Conservation (phyloP, 1,139 yeast species). For the Saccharomycopsis phalli region DNA sequence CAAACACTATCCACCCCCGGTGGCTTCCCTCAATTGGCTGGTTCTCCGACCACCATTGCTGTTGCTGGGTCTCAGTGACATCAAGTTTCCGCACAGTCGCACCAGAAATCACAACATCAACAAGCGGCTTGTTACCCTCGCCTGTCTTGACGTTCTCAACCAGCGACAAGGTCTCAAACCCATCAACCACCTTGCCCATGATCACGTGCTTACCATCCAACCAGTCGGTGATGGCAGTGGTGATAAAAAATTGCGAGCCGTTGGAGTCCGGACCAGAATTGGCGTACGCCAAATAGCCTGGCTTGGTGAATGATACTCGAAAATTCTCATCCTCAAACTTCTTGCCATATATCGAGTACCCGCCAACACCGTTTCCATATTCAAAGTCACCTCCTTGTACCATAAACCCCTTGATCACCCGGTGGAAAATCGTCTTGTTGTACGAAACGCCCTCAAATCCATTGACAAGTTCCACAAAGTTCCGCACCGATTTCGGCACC, state of each 20-base stretch:
- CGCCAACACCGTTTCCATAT: constrained; percentile 63
- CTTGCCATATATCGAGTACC: constrained; percentile 65
- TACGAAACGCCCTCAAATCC: constrained; percentile 46
- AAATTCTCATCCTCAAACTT: constrained; percentile 68
- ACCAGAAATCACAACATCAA: constrained; percentile 38
- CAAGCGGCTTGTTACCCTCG: constrained; percentile 39
- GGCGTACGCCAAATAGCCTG: constrained; percentile 74
- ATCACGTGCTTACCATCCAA: constrained; percentile 68
- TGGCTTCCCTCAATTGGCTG: constrained; percentile 4
- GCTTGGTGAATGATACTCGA: constrained; percentile 48
- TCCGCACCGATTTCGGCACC: constrained; percentile 68
- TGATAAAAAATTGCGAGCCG: constrained; percentile 72
- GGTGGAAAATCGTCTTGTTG: constrained; percentile 57
- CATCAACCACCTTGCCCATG: constrained; percentile 71
- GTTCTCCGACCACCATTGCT: constrained; percentile 11
- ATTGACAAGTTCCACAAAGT: constrained; percentile 58
- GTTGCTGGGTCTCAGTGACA: constrained; percentile 7
- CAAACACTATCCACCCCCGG: constrained; percentile 14
- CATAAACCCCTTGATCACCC: constrained; percentile 71
- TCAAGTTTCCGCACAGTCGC: constrained; percentile 3
- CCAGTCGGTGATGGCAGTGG: constrained; percentile 56
- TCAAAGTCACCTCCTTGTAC: constrained; percentile 80
- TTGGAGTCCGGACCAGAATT: constrained; percentile 74
- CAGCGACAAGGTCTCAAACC: constrained; percentile 45
- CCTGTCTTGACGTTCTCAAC: constrained; percentile 25